Conservation (phyloP, 2,329 filamentous ascomycete genomes). For the Pseudogymnoascus sp. region DNA sequence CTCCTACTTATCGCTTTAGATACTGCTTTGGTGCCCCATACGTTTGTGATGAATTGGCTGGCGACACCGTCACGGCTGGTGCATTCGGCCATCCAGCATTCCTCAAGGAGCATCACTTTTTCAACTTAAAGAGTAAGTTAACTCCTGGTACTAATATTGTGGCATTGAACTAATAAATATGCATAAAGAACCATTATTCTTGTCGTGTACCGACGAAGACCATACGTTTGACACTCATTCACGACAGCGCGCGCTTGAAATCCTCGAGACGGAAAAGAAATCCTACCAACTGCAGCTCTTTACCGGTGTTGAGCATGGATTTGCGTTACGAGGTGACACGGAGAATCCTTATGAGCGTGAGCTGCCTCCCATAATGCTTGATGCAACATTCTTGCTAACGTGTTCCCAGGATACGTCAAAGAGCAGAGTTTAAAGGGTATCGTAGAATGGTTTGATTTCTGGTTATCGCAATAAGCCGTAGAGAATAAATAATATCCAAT, state of each 20-base stretch:
- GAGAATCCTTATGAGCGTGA: constrained; percentile 33
- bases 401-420: constrained; percentile 4
- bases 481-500: background rate
- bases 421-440: constrained; percentile 10
- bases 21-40: constrained; percentile 34
- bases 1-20: constrained; percentile 26
- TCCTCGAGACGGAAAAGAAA: constrained; percentile 32
- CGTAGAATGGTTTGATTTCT: constrained; percentile 17
- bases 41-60: constrained; percentile 34
- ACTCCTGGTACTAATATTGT: background rate
- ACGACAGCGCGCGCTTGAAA: constrained; percentile 34
- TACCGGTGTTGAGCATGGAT: constrained; percentile 53
- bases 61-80: constrained; percentile 31
- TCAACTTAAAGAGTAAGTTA: constrained; percentile 29
- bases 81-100: constrained; percentile 44
- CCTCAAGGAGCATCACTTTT: constrained; percentile 39
- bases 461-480: constrained; percentile 16
- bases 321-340: constrained; percentile 49
- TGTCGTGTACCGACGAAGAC: constrained; percentile 39
- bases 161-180: background rate
- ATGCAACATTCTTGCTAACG: constrained; percentile 11
- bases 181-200: constrained; percentile 32
- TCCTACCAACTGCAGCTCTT: constrained; percentile 57
- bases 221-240: constrained; percentile 33
- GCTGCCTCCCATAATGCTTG: background rate